phyloP scores from a whole-genome alignment of 805 yeast species.

The Saccharomycopsis fermentans region DNA sequence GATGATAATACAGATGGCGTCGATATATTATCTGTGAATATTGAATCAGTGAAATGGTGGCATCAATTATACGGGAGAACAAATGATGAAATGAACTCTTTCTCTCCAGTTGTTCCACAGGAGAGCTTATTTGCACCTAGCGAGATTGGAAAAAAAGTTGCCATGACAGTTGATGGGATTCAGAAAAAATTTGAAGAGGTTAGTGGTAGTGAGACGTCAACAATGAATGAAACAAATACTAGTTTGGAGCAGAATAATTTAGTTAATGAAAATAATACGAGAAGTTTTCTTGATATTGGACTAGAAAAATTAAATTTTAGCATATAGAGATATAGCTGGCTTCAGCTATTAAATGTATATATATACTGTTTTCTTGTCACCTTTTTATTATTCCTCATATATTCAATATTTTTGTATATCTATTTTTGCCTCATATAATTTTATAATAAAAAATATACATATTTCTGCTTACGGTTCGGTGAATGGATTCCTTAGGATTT shows the following conservation, averaged over 20 bases:
- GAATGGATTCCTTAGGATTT: no score
- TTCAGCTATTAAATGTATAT: no score
- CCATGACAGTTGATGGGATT: neutral
- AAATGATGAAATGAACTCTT: constrained; percentile 55
- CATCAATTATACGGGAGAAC: constrained; percentile 69
- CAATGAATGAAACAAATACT: neutral
- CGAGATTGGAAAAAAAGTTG: neutral
- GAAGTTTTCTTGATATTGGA: neutral
- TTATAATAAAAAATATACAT: no score
- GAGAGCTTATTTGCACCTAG: neutral
- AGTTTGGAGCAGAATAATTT: neutral
- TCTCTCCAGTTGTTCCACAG: neutral
- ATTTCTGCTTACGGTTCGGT: no score
- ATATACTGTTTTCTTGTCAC: neutral
- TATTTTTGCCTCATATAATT: no score
- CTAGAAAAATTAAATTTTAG: neutral
- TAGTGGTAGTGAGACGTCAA: neutral
- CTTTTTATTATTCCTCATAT: no score
- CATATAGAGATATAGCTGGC: neutral
- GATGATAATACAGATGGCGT: constrained; percentile 21
- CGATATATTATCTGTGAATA: constrained; percentile 44
- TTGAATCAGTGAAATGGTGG: constrained; percentile 75
- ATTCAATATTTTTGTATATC: no score
- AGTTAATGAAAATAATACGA: neutral
- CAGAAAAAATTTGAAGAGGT: neutral